These are phyloP conservation scores for Garcia nutans DNA, from an alignment of 345 rosid species.

Conservation along the genomic window DNA sequence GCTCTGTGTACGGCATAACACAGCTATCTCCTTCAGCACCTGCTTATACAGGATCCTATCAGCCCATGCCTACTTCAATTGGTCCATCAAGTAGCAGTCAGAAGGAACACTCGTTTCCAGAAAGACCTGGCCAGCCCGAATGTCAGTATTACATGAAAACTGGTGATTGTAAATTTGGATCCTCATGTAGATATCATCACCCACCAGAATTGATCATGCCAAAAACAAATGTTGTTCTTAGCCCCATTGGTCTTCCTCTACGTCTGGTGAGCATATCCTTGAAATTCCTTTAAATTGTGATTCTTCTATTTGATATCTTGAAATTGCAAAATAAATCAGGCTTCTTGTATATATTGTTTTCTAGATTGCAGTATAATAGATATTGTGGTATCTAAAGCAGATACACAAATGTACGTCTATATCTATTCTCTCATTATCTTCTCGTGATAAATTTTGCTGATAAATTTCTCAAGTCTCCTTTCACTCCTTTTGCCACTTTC, in stretches of 20 bases:
- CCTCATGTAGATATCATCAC: constrained; percentile 89
- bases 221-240: constrained; percentile 46
- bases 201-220: constrained; percentile 56
- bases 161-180: constrained; percentile 82
- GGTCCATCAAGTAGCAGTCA: constrained; percentile 55
- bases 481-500: neutral
- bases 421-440: neutral
- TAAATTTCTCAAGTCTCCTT: neutral
- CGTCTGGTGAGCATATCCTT: constrained; percentile 54
- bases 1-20: constrained; percentile 55
- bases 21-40: constrained; percentile 65
- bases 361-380: neutral
- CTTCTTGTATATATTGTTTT: too few species aligned
- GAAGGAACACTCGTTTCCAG: constrained; percentile 70
- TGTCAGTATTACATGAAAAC: constrained; percentile 86
- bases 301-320: too few species aligned
- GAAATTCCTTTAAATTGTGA: neutral
- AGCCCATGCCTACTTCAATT: constrained; percentile 39
- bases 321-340: neutral
- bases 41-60: constrained; percentile 61
- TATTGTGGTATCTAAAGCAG: neutral
- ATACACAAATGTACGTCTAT: neutral
- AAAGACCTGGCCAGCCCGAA: constrained; percentile 83
- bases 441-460: neutral
- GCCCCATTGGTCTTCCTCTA: constrained; percentile 75